Conservation (phyloP, 163 green algal genomes). For the Chloromonas sp. region DNA sequence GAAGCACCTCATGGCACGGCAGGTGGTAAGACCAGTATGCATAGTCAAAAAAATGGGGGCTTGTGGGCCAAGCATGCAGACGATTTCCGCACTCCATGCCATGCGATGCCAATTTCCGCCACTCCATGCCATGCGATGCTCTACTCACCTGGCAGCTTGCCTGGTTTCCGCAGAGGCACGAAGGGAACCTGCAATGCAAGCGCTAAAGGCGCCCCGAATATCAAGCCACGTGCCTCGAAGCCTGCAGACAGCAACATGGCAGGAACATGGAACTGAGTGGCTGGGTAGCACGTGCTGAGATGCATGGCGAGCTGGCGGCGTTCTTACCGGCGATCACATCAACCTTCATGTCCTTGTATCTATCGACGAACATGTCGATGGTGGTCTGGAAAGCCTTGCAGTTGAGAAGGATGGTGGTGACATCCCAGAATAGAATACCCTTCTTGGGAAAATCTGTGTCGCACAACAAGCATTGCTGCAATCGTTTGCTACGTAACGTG, state of each 20-base stretch:
- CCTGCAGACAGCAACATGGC: constrained; percentile 50
- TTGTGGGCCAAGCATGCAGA: not conserved
- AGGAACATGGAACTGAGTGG: not conserved
- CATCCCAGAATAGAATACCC: constrained; percentile 93
- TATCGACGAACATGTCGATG: constrained; percentile 83
- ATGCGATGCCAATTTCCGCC: not conserved
- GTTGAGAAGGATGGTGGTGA: constrained; percentile 91
- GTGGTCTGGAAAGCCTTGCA: constrained; percentile 78
- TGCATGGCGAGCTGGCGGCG: not conserved
- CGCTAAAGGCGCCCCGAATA: constrained; percentile 95
- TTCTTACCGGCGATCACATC: constrained; percentile 81
- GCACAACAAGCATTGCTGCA: constrained; percentile 12
- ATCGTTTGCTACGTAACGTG: no score
- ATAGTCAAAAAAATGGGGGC: not conserved
- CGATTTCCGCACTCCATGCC: not conserved
- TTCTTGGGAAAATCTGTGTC: constrained; percentile 74
- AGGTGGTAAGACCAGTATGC: not conserved
- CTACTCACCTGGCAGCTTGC: constrained; percentile 88
- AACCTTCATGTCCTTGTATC: constrained; percentile 73
- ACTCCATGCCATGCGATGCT: no score
- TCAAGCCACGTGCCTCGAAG: constrained; percentile 95
- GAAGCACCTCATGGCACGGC: not conserved
- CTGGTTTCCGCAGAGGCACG: constrained; percentile 92
- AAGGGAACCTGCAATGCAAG: constrained; percentile 80
- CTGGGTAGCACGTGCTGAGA: not conserved